These are phyloP conservation scores for Chrysosporium keratinophilum DNA, from an alignment of 2,329 filamentous ascomycete genomes.

Conservation along the genomic window DNA sequence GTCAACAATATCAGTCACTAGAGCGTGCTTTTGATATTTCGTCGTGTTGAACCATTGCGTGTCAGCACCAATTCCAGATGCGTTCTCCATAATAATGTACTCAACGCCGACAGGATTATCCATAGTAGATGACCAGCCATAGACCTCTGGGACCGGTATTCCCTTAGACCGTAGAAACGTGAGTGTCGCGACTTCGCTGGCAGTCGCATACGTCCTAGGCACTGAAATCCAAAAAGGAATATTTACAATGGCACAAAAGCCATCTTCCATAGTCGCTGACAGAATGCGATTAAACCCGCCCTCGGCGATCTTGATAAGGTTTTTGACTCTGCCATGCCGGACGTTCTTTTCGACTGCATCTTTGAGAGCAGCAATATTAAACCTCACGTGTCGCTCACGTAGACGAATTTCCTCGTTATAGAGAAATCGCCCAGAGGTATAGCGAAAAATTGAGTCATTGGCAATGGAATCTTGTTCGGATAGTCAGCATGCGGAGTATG, in stretches of 20 bases:
- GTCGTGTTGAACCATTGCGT: slow-evolving; percentile 23
- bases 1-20: slow-evolving; percentile 19
- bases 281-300: slow-evolving; percentile 32
- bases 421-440: background rate
- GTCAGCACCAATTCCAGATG: slow-evolving; percentile 24
- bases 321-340: background rate
- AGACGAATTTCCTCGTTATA: background rate
- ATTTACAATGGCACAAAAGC: slow-evolving; percentile 24
- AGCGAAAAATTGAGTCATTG: background rate
- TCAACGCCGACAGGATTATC: slow-evolving; percentile 31
- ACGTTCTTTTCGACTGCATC: background rate
- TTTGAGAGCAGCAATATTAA: slow-evolving; percentile 10
- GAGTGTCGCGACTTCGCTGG: slow-evolving; percentile 33
- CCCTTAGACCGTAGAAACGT: slow-evolving; percentile 25
- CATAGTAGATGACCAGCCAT: slow-evolving; percentile 25
- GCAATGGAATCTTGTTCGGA: background rate
- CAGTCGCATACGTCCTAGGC: slow-evolving; percentile 24
- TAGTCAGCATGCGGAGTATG: background rate
- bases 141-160: slow-evolving; percentile 32
- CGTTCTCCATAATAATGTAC: slow-evolving; percentile 32
- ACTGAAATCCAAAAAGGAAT: slow-evolving; percentile 27
- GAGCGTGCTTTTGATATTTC: slow-evolving; percentile 8
- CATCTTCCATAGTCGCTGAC: slow-evolving; percentile 25
- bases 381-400: background rate
- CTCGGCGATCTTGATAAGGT: slow-evolving; percentile 27